phyloP scores from a whole-genome alignment of 2,329 filamentous ascomycete genomes.

The Cercospora zeina region DNA sequence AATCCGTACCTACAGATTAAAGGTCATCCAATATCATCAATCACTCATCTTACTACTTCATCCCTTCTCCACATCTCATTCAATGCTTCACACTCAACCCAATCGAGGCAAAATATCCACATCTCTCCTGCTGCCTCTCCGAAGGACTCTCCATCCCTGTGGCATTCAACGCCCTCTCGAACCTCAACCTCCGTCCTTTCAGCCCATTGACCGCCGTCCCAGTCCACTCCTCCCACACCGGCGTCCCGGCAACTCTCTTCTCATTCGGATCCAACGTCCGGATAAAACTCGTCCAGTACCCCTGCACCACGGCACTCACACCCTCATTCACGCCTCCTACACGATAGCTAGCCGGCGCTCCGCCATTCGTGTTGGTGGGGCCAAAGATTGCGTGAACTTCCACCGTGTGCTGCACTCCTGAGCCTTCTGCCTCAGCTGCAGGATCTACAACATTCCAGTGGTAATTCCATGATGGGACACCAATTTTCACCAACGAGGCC shows the following conservation, averaged over 20 bases:
- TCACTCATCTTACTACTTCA: too few species aligned
- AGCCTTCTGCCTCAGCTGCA: conserved; percentile 45
- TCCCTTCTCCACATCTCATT: background rate
- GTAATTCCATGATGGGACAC: conserved; percentile 63
- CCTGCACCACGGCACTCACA: conserved; percentile 60
- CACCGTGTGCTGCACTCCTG: conserved; percentile 66
- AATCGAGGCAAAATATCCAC: conserved; percentile 54
- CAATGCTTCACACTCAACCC: conserved; percentile 52
- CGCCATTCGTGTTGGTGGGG: conserved; percentile 54
- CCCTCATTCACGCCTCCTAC: conserved; percentile 57
- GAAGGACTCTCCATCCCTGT: conserved; percentile 46
- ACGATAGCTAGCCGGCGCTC: conserved; percentile 58
- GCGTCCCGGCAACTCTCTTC: conserved; percentile 48
- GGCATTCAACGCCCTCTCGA: conserved; percentile 39
- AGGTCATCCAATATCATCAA: too few species aligned
- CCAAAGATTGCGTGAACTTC: conserved; percentile 70
- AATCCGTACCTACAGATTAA: too few species aligned
- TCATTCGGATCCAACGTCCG: conserved; percentile 65
- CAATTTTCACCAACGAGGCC: conserved; percentile 43
- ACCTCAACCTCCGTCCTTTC: conserved; percentile 40
- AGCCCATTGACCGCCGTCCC: background rate
- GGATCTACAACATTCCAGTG: conserved; percentile 67
- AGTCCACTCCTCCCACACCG: conserved; percentile 55
- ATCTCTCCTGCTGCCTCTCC: conserved; percentile 46
- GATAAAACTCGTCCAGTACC: conserved; percentile 76